These are phyloP conservation scores for Suhomyces yuchorum DNA, from an alignment of 1,139 yeast genomes.

Conservation along the genomic window DNA sequence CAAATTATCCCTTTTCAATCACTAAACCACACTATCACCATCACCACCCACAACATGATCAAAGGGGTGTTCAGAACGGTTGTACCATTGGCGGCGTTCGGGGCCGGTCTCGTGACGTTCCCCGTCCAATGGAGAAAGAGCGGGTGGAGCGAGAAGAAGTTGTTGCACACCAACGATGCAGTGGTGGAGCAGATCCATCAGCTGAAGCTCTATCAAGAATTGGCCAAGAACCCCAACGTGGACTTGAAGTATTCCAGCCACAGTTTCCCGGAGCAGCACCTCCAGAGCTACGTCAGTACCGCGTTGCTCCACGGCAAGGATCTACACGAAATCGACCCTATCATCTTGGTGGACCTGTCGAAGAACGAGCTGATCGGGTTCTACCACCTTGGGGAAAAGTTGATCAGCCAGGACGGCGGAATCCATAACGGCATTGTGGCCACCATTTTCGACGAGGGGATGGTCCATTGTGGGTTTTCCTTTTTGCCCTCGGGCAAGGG, in stretches of 20 bases:
- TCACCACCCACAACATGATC: constrained; percentile 15
- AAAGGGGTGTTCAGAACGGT: constrained; percentile 24
- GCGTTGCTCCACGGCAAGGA: constrained; percentile 66
- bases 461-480: constrained; percentile 87
- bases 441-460: constrained; percentile 80
- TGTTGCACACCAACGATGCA: constrained; percentile 31
- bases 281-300: constrained; percentile 61
- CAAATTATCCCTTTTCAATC: not conserved
- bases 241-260: constrained; percentile 37
- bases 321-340: constrained; percentile 67
- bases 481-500: constrained; percentile 81
- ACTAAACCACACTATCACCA: not conserved
- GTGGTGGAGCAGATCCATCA: constrained; percentile 35
- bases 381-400: constrained; percentile 67
- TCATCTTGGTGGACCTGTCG: constrained; percentile 45
- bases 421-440: constrained; percentile 88
- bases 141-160: constrained; percentile 23
- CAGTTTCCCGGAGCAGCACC: constrained; percentile 63
- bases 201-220: constrained; percentile 33
- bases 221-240: constrained; percentile 31
- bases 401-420: constrained; percentile 70
- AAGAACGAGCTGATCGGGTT: constrained; percentile 57
- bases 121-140: constrained; percentile 42
- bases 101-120: constrained; percentile 49
- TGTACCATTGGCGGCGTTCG: constrained; percentile 46